Conservation (phyloP, 768 basidiomycete genomes). For the Dentipellis sp. region DNA sequence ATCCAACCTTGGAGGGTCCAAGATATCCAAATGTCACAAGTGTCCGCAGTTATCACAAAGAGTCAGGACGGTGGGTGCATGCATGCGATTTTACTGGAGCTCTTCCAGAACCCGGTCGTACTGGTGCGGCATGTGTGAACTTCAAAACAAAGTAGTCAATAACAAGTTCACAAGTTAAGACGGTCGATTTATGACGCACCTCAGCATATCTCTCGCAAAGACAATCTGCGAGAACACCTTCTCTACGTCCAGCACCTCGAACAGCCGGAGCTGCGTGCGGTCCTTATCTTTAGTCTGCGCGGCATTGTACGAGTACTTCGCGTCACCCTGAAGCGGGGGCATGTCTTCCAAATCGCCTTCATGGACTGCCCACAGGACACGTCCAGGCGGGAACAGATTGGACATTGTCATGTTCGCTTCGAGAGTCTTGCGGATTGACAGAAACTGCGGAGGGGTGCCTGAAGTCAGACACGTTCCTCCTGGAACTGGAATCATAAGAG, state of each 20-base stretch:
- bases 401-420: conserved; percentile 75
- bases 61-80: not conserved
- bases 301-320: conserved; percentile 7
- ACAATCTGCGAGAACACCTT: conserved; percentile 74
- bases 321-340: conserved; percentile 24
- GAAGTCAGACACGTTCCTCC: not conserved
- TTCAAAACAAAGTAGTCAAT: conserved; percentile 17
- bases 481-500: not conserved
- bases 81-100: conserved; percentile 19
- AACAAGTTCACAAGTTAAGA: conserved; percentile 1
- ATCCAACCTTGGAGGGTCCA: not conserved
- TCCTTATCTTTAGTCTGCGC: conserved; percentile 16
- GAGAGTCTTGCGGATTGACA: conserved; percentile 72
- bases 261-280: conserved; percentile 55
- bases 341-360: conserved; percentile 60
- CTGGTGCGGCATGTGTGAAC: conserved; percentile 72
- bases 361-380: conserved; percentile 72
- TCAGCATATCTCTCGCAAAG: conserved; percentile 77
- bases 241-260: conserved; percentile 71
- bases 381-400: conserved; percentile 68
- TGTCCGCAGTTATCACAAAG: not conserved
- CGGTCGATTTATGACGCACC: conserved; percentile 33
- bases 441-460: conserved; percentile 37
- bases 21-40: not conserved
- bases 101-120: conserved; percentile 73